These are phyloP conservation scores for Trametes villosa DNA, from an alignment of 768 basidiomycete genomes.

Conservation along the genomic window DNA sequence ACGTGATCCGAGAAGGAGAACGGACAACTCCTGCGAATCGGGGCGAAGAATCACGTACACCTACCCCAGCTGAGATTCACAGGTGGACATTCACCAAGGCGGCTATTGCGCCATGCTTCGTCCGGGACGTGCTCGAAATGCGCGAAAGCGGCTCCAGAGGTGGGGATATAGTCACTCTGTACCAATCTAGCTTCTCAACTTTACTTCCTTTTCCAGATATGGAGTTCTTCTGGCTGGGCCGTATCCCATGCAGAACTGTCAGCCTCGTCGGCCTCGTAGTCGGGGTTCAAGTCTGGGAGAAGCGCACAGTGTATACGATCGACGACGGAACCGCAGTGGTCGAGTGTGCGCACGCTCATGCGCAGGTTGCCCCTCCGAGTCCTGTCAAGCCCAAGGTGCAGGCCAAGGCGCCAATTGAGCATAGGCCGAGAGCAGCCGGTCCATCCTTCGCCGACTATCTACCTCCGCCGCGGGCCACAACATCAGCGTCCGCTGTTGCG, in stretches of 20 bases:
- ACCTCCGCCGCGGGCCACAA: neutral
- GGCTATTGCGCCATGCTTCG: constrained; percentile 34
- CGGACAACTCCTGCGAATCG: neutral
- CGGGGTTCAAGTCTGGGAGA: constrained; percentile 62
- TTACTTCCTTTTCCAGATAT: constrained; percentile 37
- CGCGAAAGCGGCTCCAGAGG: constrained; percentile 26
- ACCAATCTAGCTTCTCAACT: neutral
- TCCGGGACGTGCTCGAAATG: constrained; percentile 31
- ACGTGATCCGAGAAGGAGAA: neutral
- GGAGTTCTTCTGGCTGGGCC: constrained; percentile 75
- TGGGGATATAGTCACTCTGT: neutral
- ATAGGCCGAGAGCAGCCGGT: neutral
- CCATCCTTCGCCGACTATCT: constrained; percentile 15
- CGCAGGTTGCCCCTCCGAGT: constrained; percentile 37
- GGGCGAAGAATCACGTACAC: neutral
- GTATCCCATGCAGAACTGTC: constrained; percentile 70
- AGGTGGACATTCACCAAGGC: constrained; percentile 32
- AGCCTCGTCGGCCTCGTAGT: constrained; percentile 66
- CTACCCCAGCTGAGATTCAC: constrained; percentile 23
- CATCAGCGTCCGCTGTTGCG: neutral
- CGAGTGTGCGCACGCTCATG: constrained; percentile 52
- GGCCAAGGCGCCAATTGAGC: neutral
- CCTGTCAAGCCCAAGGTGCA: constrained; percentile 1
- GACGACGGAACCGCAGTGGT: constrained; percentile 80
- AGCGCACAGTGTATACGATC: constrained; percentile 64